Evolutionary conservation across 257 asterid genomes (phyloP).

Genomic region (Dorcoceras hygrometricum): DNA sequence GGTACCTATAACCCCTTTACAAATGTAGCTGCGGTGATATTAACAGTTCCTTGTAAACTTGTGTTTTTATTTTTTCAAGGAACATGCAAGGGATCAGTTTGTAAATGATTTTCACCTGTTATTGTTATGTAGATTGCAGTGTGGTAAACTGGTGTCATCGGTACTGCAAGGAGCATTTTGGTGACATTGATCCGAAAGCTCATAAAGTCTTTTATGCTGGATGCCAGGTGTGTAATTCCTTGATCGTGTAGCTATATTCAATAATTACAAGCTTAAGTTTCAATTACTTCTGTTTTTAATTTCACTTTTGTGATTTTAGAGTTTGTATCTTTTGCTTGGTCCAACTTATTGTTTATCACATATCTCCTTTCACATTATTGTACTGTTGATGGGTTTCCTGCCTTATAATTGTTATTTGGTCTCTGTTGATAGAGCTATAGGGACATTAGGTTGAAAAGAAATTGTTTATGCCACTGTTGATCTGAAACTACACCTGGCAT

Average conservation of each 20-base stretch:
- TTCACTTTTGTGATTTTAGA: not conserved
- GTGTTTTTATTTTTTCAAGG: not conserved
- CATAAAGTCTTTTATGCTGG: constrained; percentile 83
- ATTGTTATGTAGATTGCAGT: constrained; percentile 39
- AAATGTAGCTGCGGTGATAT: not conserved
- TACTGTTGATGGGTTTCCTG: not conserved
- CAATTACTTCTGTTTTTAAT: too few species aligned
- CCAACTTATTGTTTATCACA: constrained; percentile 8
- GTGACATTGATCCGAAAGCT: constrained; percentile 55
- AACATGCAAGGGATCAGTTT: not conserved
- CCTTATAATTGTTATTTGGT: not conserved
- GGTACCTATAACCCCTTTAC: not conserved
- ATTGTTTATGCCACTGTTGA: not conserved
- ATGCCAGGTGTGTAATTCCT: constrained; percentile 65
- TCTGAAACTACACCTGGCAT: not conserved
- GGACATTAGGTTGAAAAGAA: not conserved
- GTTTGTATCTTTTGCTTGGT: constrained; percentile 2
- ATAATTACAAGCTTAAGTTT: not conserved
- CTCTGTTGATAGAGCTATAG: not conserved
- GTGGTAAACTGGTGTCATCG: constrained; percentile 69
- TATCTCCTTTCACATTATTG: constrained; percentile 11
- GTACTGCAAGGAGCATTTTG: constrained; percentile 56
- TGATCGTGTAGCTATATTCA: constrained; percentile 4
- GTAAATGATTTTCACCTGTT: constrained; percentile 19
- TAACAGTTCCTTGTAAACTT: not conserved